These are phyloP conservation scores for Ceratocystis papillata DNA, from an alignment of 2,329 filamentous ascomycete species.

Conservation along the genomic window DNA sequence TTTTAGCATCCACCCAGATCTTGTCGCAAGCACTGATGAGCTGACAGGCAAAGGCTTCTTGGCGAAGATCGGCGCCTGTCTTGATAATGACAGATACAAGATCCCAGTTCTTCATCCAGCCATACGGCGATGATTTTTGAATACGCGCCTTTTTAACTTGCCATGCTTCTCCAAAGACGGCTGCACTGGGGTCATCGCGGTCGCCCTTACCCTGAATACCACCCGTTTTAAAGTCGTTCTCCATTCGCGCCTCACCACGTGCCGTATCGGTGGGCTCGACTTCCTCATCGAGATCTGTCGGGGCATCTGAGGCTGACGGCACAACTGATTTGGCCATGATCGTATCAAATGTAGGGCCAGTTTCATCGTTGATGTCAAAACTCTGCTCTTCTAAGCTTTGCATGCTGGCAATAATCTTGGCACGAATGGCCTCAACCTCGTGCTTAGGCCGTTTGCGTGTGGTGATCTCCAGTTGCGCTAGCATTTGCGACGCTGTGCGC, in stretches of 20 bases:
- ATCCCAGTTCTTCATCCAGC: conserved; percentile 86
- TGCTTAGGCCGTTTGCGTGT: conserved; percentile 67
- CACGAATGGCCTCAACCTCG: conserved; percentile 72
- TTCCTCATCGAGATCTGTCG: conserved; percentile 19
- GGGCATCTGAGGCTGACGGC: conserved; percentile 32
- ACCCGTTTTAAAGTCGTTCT: conserved; percentile 79
- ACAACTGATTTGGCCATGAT: conserved; percentile 66
- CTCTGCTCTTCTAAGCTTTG: conserved; percentile 77
- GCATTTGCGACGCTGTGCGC: conserved; percentile 77
- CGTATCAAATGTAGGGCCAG: conserved; percentile 65
- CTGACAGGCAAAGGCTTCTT: conserved; percentile 80
- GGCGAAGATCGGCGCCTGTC: conserved; percentile 69
- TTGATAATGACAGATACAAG: conserved; percentile 79
- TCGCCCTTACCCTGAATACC: conserved; percentile 71
- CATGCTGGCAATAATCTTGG: conserved; percentile 85
- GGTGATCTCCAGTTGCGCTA: conserved; percentile 70
- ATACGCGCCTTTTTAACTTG: conserved; percentile 74
- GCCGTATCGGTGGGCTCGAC: conserved; percentile 36
- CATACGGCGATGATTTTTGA: conserved; percentile 70
- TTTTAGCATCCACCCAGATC: conserved; percentile 65
- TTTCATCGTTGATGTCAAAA: conserved; percentile 63
- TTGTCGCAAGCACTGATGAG: conserved; percentile 70
- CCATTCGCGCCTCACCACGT: conserved; percentile 72
- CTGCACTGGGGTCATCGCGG: conserved; percentile 73
- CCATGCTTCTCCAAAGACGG: conserved; percentile 81